A percentile compares a stretch with the other conserved stretches of the same genome.
Evolutionary conservation across 2,329 filamentous ascomycete species (phyloP).

Genomic region (Clathrospora elynae): DNA sequence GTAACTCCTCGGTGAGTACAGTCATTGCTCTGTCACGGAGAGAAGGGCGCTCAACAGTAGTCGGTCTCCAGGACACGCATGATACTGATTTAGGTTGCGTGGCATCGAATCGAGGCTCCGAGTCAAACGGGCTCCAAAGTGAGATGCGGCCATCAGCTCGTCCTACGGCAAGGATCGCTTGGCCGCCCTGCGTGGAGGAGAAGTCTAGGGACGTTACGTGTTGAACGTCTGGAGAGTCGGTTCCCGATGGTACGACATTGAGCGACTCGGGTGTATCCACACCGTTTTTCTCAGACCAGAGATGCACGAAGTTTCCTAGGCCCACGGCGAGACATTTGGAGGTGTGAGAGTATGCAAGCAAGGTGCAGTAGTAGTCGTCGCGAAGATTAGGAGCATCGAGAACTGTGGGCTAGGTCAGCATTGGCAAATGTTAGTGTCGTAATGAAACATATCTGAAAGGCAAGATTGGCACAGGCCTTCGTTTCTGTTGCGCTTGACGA

Average conservation of each 20-base stretch:
- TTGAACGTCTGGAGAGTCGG: constrained; percentile 24
- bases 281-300: constrained; percentile 80
- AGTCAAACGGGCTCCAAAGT: constrained; percentile 77
- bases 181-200: constrained; percentile 76
- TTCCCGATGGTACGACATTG: constrained; percentile 57
- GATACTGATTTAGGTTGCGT: constrained; percentile 74
- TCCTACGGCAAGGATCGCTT: constrained; percentile 83
- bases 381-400: constrained; percentile 87
- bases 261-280: constrained; percentile 64
- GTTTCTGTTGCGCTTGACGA: constrained; percentile 34
- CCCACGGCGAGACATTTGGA: constrained; percentile 82
- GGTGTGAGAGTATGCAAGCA: constrained; percentile 80
- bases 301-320: constrained; percentile 77
- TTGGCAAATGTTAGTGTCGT: background rate
- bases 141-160: constrained; percentile 76
- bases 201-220: constrained; percentile 87
- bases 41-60: constrained; percentile 57
- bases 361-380: constrained; percentile 94
- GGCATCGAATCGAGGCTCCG: constrained; percentile 73
- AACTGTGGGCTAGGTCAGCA: constrained; percentile 62
- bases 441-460: constrained; percentile 73
- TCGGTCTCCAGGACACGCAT: constrained; percentile 81
- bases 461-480: constrained; percentile 64
- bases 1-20: constrained; percentile 77
- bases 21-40: constrained; percentile 55